Conservation (phyloP, 768 basidiomycete species). For the Rossbeevera mucosa region DNA sequence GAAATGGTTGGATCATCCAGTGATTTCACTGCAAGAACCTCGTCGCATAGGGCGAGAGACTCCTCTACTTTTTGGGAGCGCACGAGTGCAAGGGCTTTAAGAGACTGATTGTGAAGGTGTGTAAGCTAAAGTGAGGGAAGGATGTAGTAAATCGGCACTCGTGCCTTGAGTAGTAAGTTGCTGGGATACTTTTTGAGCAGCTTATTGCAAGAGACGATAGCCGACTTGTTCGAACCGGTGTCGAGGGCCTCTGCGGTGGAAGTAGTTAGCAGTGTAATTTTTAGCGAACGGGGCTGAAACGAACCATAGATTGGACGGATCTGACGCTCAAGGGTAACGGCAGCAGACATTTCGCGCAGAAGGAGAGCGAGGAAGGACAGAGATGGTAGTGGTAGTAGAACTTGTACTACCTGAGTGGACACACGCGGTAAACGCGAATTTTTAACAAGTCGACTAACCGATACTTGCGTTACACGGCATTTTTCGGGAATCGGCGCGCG, state of each 20-base stretch:
- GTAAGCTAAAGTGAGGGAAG: conserved; percentile 1
- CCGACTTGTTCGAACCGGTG: conserved; percentile 82
- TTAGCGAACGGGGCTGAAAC: conserved; percentile 12
- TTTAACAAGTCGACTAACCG: conserved; percentile 25
- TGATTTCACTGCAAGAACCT: conserved; percentile 68
- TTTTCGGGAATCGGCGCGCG: conserved; percentile 17
- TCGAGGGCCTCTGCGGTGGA: conserved; percentile 68
- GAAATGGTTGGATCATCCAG: conserved; percentile 69
- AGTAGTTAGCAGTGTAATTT: conserved; percentile 4
- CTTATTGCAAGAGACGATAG: conserved; percentile 82
- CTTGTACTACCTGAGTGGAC: conserved; percentile 3
- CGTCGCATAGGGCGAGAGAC: conserved; percentile 71
- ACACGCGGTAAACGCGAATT: conserved; percentile 16
- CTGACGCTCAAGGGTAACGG: conserved; percentile 68
- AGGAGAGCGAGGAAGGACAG: background rate
- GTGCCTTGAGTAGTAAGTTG: conserved; percentile 66
- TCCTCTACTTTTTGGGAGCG: conserved; percentile 86
- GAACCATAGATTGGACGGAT: conserved; percentile 81
- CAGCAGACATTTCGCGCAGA: conserved; percentile 41
- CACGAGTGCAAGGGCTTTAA: conserved; percentile 81
- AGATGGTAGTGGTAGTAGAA: background rate
- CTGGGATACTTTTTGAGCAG: conserved; percentile 81
- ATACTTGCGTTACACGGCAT: conserved; percentile 23
- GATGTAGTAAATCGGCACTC: background rate
- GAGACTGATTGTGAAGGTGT: conserved; percentile 44